These are phyloP conservation scores for Hypsizygus ulmarius DNA, from an alignment of 1,284 basidiomycete species.

Conservation along the genomic window DNA sequence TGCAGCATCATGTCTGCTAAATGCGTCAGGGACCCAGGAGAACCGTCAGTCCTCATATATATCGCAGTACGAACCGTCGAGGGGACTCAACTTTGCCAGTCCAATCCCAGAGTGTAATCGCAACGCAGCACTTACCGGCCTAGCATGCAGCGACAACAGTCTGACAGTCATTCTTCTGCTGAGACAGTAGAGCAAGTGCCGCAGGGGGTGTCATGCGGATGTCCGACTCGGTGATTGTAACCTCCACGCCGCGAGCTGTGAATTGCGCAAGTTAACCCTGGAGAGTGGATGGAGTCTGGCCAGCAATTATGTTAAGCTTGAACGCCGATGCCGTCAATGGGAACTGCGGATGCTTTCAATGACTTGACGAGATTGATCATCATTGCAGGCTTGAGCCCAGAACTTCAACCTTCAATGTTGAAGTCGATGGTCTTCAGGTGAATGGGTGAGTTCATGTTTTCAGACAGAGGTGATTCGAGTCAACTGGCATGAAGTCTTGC, in stretches of 20 bases:
- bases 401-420: slow-evolving; percentile 50
- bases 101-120: slow-evolving; percentile 54
- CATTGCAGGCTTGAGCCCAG: slow-evolving; percentile 49
- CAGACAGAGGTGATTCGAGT: neutral
- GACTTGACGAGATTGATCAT: slow-evolving; percentile 48
- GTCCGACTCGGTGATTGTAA: slow-evolving; percentile 62
- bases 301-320: slow-evolving; percentile 54
- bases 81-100: slow-evolving; percentile 39
- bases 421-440: slow-evolving; percentile 55
- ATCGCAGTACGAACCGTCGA: neutral
- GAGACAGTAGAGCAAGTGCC: slow-evolving; percentile 45
- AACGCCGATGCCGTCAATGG: slow-evolving; percentile 57
- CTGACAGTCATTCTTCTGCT: slow-evolving; percentile 55
- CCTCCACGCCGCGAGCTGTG: slow-evolving; percentile 50
- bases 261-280: slow-evolving; percentile 46
- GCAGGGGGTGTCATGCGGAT: slow-evolving; percentile 54
- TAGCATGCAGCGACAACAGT: slow-evolving; percentile 53
- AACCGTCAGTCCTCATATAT: slow-evolving; percentile 34
- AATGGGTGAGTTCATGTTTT: slow-evolving; percentile 5
- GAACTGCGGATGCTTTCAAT: slow-evolving; percentile 42
- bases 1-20: slow-evolving; percentile 47
- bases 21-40: slow-evolving; percentile 52
- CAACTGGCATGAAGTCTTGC: slow-evolving; percentile 41
- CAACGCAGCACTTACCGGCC: slow-evolving; percentile 47
- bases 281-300: slow-evolving; percentile 42